Percentiles rank a stretch among this genome's conserved stretches.
Conservation (phyloP, 2,329 filamentous ascomycete genomes). For the Truncatella angustata region DNA sequence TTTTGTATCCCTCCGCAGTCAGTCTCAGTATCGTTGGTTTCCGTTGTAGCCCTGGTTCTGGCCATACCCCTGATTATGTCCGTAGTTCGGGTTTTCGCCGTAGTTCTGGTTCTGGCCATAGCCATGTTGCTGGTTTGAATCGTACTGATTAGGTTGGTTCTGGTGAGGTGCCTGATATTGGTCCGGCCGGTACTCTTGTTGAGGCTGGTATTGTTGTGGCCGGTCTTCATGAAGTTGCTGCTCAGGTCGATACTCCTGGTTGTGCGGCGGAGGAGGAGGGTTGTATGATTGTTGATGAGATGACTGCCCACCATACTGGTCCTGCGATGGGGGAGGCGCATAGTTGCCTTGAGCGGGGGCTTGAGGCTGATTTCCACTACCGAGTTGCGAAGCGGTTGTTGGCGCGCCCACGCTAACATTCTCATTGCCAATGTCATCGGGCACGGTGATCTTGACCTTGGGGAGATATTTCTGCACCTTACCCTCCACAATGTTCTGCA, state of each 20-base stretch:
- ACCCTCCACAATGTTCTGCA: slow-evolving; percentile 42
- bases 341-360: background rate
- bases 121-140: too few species aligned
- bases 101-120: too few species aligned
- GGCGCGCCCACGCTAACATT: slow-evolving; percentile 41
- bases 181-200: background rate
- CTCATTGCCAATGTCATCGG: slow-evolving; percentile 46
- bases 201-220: background rate
- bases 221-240: background rate
- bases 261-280: background rate
- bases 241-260: background rate
- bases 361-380: background rate
- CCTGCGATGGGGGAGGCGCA: background rate
- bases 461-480: slow-evolving; percentile 46
- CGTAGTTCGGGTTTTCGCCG: too few species aligned
- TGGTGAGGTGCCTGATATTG: too few species aligned
- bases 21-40: too few species aligned
- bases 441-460: slow-evolving; percentile 42
- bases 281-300: background rate
- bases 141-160: too few species aligned
- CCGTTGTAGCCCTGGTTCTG: too few species aligned
- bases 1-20: too few species aligned
- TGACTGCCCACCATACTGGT: background rate
- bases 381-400: background rate
- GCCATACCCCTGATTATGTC: too few species aligned